phyloP scores from a whole-genome alignment of 2,329 filamentous ascomycete species.

The Cercospora brassicicola region DNA sequence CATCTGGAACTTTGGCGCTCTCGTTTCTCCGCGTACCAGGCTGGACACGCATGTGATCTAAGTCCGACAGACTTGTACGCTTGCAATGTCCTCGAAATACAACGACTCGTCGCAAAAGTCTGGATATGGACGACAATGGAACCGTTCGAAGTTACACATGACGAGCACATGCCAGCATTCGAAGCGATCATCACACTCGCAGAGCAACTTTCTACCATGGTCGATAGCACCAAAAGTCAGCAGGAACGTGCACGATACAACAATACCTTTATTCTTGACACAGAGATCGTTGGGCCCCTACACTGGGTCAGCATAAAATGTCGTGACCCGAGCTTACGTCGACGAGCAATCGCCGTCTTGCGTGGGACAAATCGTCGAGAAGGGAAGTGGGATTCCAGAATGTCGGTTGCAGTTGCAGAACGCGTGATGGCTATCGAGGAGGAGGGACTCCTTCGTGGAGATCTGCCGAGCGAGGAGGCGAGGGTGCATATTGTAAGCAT shows the following conservation, averaged over 20 bases:
- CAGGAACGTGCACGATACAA: neutral
- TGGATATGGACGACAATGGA: neutral
- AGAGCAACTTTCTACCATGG: neutral
- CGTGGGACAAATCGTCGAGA: neutral
- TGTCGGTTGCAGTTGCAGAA: neutral
- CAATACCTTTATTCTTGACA: conserved; percentile 5
- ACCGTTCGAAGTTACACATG: neutral
- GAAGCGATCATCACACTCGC: neutral
- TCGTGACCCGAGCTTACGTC: neutral
- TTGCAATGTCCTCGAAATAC: neutral
- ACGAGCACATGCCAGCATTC: neutral
- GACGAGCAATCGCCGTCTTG: neutral
- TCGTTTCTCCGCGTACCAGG: neutral
- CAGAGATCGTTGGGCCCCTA: neutral
- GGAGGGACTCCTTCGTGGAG: neutral
- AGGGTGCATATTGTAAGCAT: neutral
- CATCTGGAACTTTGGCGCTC: neutral
- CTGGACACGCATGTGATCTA: neutral
- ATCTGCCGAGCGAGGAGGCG: neutral
- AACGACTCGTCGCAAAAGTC: neutral
- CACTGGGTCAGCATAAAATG: neutral
- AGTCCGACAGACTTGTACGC: neutral
- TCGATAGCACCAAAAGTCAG: neutral
- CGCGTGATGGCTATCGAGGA: conserved; percentile 1
- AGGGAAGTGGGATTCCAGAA: conserved; percentile 4